Conservation (phyloP, 208 protist genomes). For the Leishmania braziliensis region DNA sequence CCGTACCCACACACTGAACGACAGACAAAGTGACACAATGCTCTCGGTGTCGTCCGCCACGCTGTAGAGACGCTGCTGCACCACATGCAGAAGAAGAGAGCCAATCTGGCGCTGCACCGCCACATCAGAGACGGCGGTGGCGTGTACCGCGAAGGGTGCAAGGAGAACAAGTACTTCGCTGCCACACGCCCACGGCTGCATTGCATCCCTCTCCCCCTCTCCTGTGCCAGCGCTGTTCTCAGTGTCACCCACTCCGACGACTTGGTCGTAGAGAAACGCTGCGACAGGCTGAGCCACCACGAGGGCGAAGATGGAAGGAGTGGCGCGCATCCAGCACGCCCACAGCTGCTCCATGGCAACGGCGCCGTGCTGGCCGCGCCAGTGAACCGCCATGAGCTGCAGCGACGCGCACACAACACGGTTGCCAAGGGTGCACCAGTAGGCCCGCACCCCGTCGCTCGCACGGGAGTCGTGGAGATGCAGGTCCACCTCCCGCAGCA, state of each 20-base stretch:
- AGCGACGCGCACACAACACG: conserved; percentile 22
- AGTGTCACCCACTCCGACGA: background rate
- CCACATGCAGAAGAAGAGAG: conserved; percentile 20
- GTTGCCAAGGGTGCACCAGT: conserved; percentile 25
- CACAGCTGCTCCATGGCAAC: conserved; percentile 31
- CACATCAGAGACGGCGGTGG: conserved; percentile 16
- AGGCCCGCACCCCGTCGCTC: conserved; percentile 16
- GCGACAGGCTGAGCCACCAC: conserved; percentile 22
- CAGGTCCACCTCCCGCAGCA: conserved; percentile 23
- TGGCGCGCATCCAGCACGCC: conserved; percentile 30
- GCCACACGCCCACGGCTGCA: conserved; percentile 18
- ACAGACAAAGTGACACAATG: conserved; percentile 35
- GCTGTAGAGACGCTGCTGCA: conserved; percentile 20
- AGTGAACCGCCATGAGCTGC: conserved; percentile 29
- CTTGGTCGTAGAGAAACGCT: conserved; percentile 24
- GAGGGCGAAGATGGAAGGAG: conserved; percentile 14
- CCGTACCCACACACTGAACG: conserved; percentile 26
- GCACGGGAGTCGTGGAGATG: conserved; percentile 20
- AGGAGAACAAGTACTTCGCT: conserved; percentile 30
- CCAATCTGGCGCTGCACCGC: conserved; percentile 23
- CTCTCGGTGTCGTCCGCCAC: conserved; percentile 30
- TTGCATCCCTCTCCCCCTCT: background rate
- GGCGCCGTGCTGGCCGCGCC: conserved; percentile 14
- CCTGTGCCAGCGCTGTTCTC: background rate
- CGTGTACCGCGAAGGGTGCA: conserved; percentile 27